phyloP scores from a whole-genome alignment of 805 yeast genomes.

The Metschnikowia dekortorum region DNA sequence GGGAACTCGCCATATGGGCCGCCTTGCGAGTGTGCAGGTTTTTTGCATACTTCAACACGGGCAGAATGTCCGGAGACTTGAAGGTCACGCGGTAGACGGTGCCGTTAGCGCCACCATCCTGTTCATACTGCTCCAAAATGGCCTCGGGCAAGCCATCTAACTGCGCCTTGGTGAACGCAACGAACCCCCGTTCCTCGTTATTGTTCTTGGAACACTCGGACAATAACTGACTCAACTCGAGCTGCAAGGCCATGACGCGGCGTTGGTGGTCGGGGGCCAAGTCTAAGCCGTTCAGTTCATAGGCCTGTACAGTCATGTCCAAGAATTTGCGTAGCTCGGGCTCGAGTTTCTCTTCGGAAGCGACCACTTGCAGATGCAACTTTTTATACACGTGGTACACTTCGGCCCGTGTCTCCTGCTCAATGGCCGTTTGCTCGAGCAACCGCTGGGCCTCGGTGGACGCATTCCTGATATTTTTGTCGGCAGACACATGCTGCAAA shows the following conservation, averaged over 20 bases:
- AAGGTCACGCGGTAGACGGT: conserved; percentile 59
- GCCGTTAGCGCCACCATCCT: conserved; percentile 41
- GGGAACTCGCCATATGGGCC: conserved; percentile 65
- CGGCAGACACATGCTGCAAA: conserved; percentile 66
- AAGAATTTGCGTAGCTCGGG: conserved; percentile 55
- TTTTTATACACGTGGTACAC: conserved; percentile 56
- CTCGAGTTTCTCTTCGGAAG: conserved; percentile 23
- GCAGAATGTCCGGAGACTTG: conserved; percentile 76
- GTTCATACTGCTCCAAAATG: conserved; percentile 54
- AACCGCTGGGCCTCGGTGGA: conserved; percentile 59
- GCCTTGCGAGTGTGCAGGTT: conserved; percentile 58
- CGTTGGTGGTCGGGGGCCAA: conserved; percentile 52
- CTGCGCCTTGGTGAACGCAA: conserved; percentile 59
- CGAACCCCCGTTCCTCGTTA: conserved; percentile 64
- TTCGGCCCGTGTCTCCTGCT: conserved; percentile 59
- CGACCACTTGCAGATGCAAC: conserved; percentile 38
- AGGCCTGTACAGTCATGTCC: conserved; percentile 53
- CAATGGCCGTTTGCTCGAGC: conserved; percentile 56
- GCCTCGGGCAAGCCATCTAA: conserved; percentile 71
- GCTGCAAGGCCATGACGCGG: conserved; percentile 53
- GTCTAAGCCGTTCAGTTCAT: conserved; percentile 65
- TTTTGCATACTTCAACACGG: conserved; percentile 71
- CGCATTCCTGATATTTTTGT: conserved; percentile 65
- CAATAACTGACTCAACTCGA: conserved; percentile 53
- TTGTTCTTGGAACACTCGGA: conserved; percentile 59